Evolutionary conservation across 2,329 filamentous ascomycete species (phyloP).

Genomic region (Lachnellula hyalina): DNA sequence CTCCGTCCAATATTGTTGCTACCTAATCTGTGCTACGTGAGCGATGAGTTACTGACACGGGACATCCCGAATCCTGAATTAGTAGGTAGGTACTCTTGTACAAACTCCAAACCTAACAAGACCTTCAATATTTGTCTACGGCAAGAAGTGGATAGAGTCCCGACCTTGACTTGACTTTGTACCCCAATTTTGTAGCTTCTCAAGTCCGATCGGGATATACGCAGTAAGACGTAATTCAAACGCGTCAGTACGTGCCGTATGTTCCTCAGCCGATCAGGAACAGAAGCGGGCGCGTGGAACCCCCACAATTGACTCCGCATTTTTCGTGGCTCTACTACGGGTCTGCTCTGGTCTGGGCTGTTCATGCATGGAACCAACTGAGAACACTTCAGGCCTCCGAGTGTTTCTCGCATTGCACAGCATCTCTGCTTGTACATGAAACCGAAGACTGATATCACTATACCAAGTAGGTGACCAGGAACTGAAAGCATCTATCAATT

Average conservation of each 20-base stretch:
- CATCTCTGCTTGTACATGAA: neutral
- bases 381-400: neutral
- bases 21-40: neutral
- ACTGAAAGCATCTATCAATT: too few species aligned
- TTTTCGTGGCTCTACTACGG: too few species aligned
- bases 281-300: neutral
- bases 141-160: too few species aligned
- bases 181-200: neutral
- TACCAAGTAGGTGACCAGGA: too few species aligned
- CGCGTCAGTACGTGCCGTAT: neutral
- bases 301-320: constrained; percentile 12
- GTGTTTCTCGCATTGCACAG: neutral
- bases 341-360: neutral
- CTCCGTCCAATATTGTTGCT: neutral
- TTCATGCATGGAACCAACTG: neutral
- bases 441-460: neutral
- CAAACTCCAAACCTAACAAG: too few species aligned
- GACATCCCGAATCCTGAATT: neutral
- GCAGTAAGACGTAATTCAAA: neutral
- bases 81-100: too few species aligned
- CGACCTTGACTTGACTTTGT: neutral
- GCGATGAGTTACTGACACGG: neutral
- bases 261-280: neutral
- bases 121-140: too few species aligned
- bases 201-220: neutral